Evolutionary conservation across 805 yeast species (phyloP).

Genomic region (Zygosaccharomyces lentus): DNA sequence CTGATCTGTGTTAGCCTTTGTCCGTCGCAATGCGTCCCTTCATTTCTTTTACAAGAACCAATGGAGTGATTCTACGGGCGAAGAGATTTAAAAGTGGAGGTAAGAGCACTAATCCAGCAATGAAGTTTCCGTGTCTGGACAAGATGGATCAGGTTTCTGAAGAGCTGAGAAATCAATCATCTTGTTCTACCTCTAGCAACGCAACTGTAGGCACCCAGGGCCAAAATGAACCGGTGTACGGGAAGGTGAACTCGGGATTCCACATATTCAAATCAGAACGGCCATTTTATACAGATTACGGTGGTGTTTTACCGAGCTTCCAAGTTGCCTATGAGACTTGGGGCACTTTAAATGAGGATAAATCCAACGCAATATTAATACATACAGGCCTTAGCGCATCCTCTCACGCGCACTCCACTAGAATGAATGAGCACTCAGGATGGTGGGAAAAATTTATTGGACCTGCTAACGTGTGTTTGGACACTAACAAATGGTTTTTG

Average conservation of each 20-base stretch:
- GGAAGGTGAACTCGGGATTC: conserved; percentile 65
- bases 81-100: conserved; percentile 7
- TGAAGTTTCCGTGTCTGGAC: conserved; percentile 84
- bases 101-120: conserved; percentile 50
- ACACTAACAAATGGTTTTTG: conserved; percentile 75
- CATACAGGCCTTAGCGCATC: conserved; percentile 94
- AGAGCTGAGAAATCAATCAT: conserved; percentile 14
- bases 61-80: conserved; percentile 8
- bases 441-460: conserved; percentile 98
- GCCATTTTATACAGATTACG: conserved; percentile 74
- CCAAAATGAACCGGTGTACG: conserved; percentile 80
- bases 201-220: background rate
- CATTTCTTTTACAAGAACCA: conserved; percentile 4
- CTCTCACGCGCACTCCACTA: conserved; percentile 85
- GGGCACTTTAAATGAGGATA: conserved; percentile 65
- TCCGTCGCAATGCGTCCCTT: background rate
- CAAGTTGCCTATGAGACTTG: conserved; percentile 91
- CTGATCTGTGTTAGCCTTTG: background rate
- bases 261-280: conserved; percentile 48
- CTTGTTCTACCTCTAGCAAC: conserved; percentile 12
- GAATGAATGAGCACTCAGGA: conserved; percentile 63
- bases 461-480: conserved; percentile 64
- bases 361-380: conserved; percentile 68
- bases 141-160: conserved; percentile 56
- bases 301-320: conserved; percentile 68